Conservation (phyloP, 495 filamentous ascomycete species). For the Penicillium daleae region DNA sequence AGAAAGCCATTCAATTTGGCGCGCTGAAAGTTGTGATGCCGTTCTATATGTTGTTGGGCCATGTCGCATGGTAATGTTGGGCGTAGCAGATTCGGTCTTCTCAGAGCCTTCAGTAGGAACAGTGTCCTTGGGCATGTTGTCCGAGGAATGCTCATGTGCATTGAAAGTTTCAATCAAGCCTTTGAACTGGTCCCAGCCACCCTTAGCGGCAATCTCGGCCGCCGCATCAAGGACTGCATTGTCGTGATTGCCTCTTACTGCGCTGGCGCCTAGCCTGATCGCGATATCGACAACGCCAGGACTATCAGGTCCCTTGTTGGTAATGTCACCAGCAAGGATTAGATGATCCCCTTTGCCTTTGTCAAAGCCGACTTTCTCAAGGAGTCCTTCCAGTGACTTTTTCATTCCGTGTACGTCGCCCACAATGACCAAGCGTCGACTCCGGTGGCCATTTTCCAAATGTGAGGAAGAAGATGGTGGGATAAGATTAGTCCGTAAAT, state of each 20-base stretch:
- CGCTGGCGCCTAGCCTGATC: conserved; percentile 61
- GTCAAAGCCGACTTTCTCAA: conserved; percentile 24
- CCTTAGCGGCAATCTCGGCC: conserved; percentile 13
- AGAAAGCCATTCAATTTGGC: conserved; percentile 67
- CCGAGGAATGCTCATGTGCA: neutral
- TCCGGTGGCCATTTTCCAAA: conserved; percentile 5
- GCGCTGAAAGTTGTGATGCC: conserved; percentile 38
- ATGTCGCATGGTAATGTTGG: conserved; percentile 4
- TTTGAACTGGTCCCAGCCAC: neutral
- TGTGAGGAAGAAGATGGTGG: conserved; percentile 9
- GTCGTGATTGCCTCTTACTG: conserved; percentile 86
- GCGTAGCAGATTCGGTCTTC: conserved; percentile 4
- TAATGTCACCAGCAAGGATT: conserved; percentile 22
- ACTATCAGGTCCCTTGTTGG: conserved; percentile 29
- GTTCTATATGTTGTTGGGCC: conserved; percentile 19
- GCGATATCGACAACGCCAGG: conserved; percentile 25
- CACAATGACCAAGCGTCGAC: conserved; percentile 24
- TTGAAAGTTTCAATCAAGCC: neutral
- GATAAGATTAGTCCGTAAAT: conserved; percentile 18
- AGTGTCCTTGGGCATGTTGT: neutral
- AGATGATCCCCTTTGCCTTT: conserved; percentile 23
- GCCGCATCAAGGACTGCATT: conserved; percentile 62
- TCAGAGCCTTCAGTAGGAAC: neutral
- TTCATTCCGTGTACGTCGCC: conserved; percentile 31
- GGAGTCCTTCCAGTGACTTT: conserved; percentile 25